Base-by-base conservation (phyloP, 164 flowering plant species). In the Aristolochia californica region DNA sequence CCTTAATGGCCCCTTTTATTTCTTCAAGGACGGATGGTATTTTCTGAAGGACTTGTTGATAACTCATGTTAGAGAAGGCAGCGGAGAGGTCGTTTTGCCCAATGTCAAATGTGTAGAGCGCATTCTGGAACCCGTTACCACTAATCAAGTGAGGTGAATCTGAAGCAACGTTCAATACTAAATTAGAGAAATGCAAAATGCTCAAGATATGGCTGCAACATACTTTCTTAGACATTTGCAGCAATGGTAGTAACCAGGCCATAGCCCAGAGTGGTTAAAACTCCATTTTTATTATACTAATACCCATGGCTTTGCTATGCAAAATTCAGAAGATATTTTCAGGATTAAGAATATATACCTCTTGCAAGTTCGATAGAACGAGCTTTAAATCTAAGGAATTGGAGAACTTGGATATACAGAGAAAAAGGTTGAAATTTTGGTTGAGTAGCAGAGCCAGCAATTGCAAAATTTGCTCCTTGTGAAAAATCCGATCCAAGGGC, bases 381-480 rank as follows among this genome's bases (percentile, higher is more conserved):
- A 68, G 64, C 53, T 55, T 62, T 62, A 62, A 80, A 83, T 4
- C 63, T 76, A n/a, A 64, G 43, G 68, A 78, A 85, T 55, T 83
- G 82, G 13, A 62, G 76, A 55, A 74, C 56, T 68, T 83, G 88
- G 58, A 83, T 58, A 28, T 62, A 58, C 62, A 80, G 68, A 17
- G 45, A 23, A 49, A 83, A 83, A 1, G 74, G 76, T 14, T 43
- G 57, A 40, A 45, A 73, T 50, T 49, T 53, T 3, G 88, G 83
- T 12, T 61, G 70, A 60, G 80, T 66, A 3, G 70, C 30, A 16
- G 84, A 70, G 2, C 84, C 89, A 43, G 58, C 30, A 13, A 82
- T 62, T 1, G 89, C 94, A 62, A 86, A 83, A 60, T 83, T 83
- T 1, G 62, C 87, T 45, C 89, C 87, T 47, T 68, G 69, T 13